Percentiles rank a stretch among this genome's conserved stretches.
These are phyloP conservation scores for Chrysanthemum seticuspe DNA, from an alignment of 129 eudicot species.

Conservation along the genomic window DNA sequence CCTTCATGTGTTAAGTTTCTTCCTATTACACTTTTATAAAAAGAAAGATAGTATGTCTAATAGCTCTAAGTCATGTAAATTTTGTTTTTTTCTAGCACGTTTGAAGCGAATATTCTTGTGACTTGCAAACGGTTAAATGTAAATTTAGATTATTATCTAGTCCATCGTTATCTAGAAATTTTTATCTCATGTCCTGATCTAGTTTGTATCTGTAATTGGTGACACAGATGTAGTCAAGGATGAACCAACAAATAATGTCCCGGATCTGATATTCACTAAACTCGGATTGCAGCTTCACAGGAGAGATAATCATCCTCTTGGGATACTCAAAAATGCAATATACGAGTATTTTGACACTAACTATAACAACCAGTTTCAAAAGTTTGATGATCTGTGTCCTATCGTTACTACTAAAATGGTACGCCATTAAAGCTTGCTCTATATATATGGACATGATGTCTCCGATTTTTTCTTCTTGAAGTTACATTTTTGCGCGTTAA, in stretches of 20 bases:
- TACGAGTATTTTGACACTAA: conserved; percentile 74
- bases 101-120: neutral
- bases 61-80: neutral
- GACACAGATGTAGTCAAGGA: conserved; percentile 77
- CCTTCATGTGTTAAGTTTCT: neutral
- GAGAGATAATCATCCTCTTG: conserved; percentile 82
- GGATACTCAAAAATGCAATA: conserved; percentile 90
- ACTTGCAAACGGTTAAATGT: neutral
- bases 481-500: too few relatives aligned
- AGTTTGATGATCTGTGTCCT: conserved; percentile 91
- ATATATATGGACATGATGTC: neutral
- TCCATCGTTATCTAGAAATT: conserved; percentile 9
- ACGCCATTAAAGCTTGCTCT: conserved; percentile 17
- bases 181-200: neutral
- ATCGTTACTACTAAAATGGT: conserved; percentile 85
- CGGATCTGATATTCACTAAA: conserved; percentile 77
- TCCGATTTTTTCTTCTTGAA: too few relatives aligned
- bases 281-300: conserved; percentile 93
- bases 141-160: conserved; percentile 7
- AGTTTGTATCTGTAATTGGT: neutral
- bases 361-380: conserved; percentile 70
- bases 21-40: neutral
- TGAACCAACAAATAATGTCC: conserved; percentile 93
- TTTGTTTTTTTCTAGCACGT: neutral
- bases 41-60: neutral